Evolutionary conservation across 2,329 filamentous ascomycete genomes (phyloP), one percentile per base, ranked within the genome.

Genomic region (Onygenales sp.): DNA sequence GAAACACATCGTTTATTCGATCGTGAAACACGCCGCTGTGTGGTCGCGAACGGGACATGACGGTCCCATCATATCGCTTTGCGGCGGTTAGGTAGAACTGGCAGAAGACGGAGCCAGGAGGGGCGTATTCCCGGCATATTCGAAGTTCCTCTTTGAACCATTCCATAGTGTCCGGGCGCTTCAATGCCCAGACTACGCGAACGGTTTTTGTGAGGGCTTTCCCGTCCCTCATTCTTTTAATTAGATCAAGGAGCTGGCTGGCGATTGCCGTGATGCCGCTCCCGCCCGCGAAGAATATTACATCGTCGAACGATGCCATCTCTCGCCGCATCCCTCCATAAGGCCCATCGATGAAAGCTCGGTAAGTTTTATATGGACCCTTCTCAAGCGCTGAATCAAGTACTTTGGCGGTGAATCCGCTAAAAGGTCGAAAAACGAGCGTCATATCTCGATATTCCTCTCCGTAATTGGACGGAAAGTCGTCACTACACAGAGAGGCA

Each of bases 121-220:
- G 92, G 8, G 92, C 91, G 49, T 84, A 86, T 69, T 96, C 88
- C 62, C 89, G 82, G 71, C 92, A 95, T 62, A 96, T 95, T 47
- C 90, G 82, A 54, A 96, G 77, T 68, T 96, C 92, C 70, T 96
- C 91, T 59, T 88, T 87, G 77, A 96, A 97, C 92, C 92, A 97
- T 66, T 96, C 89, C 84, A 97, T 89, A 1, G 89, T 88, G 68
- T 96, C 92, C 11, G 93, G 83, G 53, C 87, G 83, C 70, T 93
- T 95, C 59, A 96, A 76, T 4, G 91, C 84, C 92, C 92, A 97
- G n/a, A 97, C 82, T 1, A 97, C 88, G 13, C 93, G 86, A 4
- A 97, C 86, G 58, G 86, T 88, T 67, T 87, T 88, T 2, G 91
- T 96, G 44, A 95, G 88, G 36, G 92, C 91, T 69, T 95, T 95